Evolutionary conservation across 2,329 filamentous ascomycete genomes (phyloP).

Genomic region (Ceratocystis albifundus): DNA sequence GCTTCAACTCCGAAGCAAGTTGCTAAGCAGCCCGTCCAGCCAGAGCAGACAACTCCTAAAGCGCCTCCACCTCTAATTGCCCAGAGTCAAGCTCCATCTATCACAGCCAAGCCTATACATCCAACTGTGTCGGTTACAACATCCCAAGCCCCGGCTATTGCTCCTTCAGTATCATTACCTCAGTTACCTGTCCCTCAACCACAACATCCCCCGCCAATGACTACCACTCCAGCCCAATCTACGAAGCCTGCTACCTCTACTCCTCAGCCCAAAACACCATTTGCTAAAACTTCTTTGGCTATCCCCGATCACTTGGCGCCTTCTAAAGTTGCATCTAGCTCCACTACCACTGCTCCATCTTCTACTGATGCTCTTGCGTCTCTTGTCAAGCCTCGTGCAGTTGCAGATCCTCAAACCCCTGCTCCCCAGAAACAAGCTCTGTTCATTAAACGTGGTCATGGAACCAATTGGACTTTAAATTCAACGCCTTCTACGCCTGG

Average conservation of each 20-base stretch:
- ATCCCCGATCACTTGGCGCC: conserved; percentile 16
- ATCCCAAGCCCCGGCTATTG: neutral
- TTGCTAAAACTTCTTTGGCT: conserved; percentile 15
- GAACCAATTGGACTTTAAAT: conserved; percentile 48
- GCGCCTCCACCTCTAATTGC: neutral
- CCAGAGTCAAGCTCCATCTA: neutral
- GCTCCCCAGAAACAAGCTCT: conserved; percentile 10
- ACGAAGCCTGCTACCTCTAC: conserved; percentile 10
- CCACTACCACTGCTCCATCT: neutral
- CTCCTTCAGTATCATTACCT: neutral
- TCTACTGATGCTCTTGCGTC: neutral
- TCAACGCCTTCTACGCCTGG: conserved; percentile 49
- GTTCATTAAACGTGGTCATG: conserved; percentile 32
- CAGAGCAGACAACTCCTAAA: neutral
- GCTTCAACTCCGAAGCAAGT: neutral
- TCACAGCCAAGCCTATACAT: neutral
- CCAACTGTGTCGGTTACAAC: neutral
- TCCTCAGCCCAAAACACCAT: conserved; percentile 17
- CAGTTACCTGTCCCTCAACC: neutral
- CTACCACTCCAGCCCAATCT: conserved; percentile 9
- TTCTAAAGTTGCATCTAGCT: conserved; percentile 10
- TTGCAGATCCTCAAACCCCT: conserved; percentile 17
- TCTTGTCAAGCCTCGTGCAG: neutral
- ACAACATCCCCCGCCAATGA: neutral
- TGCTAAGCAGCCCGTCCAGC: neutral